These are phyloP conservation scores for Tricholomella constricta DNA, from an alignment of 768 basidiomycete species.

Conservation along the genomic window DNA sequence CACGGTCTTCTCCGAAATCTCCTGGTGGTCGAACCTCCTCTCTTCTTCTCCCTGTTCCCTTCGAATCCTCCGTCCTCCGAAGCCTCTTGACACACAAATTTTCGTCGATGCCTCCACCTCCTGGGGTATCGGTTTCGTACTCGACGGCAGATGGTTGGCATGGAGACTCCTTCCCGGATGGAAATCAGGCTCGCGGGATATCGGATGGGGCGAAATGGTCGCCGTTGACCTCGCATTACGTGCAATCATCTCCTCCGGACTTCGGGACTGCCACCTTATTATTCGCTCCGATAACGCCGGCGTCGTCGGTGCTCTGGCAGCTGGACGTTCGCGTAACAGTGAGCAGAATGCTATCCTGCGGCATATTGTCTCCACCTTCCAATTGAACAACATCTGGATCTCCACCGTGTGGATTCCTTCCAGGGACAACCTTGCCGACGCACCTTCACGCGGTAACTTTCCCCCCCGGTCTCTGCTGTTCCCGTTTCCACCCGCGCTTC, in stretches of 20 bases:
- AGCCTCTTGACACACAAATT: slow-evolving; percentile 10
- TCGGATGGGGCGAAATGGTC: slow-evolving; percentile 47
- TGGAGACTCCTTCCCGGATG: slow-evolving; percentile 33
- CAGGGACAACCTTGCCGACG: slow-evolving; percentile 2
- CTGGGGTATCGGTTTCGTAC: too few species aligned
- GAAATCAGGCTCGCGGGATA: slow-evolving; percentile 27
- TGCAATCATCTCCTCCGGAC: slow-evolving; percentile 22
- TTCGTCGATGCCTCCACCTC: slow-evolving; percentile 35
- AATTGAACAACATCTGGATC: slow-evolving; percentile 26
- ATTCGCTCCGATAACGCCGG: slow-evolving; percentile 40
- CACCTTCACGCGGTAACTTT: slow-evolving; percentile 21
- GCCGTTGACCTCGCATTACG: slow-evolving; percentile 38
- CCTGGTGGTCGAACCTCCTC: slow-evolving; percentile 26
- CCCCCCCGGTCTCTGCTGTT: neutral
- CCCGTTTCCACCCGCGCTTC: neutral
- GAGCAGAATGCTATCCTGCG: slow-evolving; percentile 30
- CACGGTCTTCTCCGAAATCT: slow-evolving; percentile 19
- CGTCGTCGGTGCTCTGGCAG: slow-evolving; percentile 26
- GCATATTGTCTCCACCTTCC: slow-evolving; percentile 24
- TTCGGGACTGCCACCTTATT: slow-evolving; percentile 25
- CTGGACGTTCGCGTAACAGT: slow-evolving; percentile 26
- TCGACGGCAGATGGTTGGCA: slow-evolving; percentile 21
- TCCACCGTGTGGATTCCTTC: slow-evolving; percentile 26
- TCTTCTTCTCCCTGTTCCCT: slow-evolving; percentile 13
- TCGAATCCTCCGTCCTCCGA: neutral